Evolutionary conservation across 2,329 filamentous ascomycete species (phyloP).

Genomic region (Aspergillus calidoustus): DNA sequence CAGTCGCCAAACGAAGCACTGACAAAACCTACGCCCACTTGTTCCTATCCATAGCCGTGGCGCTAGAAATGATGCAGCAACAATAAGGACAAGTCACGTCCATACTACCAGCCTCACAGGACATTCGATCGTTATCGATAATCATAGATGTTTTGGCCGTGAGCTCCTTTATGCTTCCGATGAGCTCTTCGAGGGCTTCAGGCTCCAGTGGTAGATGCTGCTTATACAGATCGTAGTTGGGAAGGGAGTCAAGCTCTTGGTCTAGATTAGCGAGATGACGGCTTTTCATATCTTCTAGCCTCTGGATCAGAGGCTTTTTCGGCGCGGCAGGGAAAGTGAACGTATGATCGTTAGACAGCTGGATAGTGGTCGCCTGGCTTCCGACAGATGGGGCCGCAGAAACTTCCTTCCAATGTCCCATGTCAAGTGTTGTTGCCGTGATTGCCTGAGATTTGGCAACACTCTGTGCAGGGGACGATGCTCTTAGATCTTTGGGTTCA

Average conservation of each 20-base stretch:
- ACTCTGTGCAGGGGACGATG: neutral
- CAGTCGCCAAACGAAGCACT: neutral
- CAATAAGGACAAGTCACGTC: constrained; percentile 14
- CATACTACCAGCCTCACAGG: constrained; percentile 9
- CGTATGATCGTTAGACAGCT: neutral
- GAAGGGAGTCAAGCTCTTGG: neutral
- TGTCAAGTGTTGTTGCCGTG: constrained; percentile 10
- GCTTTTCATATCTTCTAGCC: neutral
- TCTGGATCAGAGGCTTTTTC: neutral
- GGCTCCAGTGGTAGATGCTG: neutral
- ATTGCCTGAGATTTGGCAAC: constrained; percentile 3
- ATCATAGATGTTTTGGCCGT: neutral
- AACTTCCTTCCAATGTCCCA: constrained; percentile 7
- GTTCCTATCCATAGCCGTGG: neutral
- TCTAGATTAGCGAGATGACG: neutral
- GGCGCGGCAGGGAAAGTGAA: constrained; percentile 10
- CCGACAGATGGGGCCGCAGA: constrained; percentile 10
- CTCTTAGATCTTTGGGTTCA: neutral
- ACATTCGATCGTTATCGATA: neutral
- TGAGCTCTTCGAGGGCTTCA: neutral
- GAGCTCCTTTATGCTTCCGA: neutral
- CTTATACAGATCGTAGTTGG: neutral
- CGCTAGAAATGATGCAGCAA: constrained; percentile 8
- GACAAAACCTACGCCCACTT: constrained; percentile 15
- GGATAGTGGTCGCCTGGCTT: constrained; percentile 9